These are phyloP conservation scores for Colletotrichum ledebouriae DNA, from an alignment of 2,329 filamentous ascomycete genomes.

Conservation along the genomic window DNA sequence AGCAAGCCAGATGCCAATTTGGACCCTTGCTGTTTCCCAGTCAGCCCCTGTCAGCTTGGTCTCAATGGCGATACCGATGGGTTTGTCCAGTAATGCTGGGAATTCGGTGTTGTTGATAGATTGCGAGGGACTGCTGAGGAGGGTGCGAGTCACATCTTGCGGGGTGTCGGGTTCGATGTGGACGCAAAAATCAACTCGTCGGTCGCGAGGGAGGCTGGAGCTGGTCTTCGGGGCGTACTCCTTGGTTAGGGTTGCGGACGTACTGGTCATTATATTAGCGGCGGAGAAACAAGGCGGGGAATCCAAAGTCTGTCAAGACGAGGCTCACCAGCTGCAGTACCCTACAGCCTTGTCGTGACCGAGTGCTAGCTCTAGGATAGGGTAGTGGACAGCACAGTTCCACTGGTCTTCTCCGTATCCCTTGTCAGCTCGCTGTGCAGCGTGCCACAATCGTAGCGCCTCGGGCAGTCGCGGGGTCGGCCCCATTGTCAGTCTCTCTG, in stretches of 20 bases:
- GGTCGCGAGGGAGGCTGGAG: not conserved
- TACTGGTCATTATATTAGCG: not conserved
- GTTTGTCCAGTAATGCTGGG: not conserved
- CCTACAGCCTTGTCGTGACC: not conserved
- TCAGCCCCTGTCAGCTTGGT: not conserved
- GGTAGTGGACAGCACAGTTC: not conserved
- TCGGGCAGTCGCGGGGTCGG: not conserved
- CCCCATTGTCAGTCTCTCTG: not conserved
- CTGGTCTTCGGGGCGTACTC: not conserved
- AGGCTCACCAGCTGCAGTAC: slow-evolving; percentile 3
- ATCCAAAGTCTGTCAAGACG: not conserved
- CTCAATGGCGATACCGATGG: slow-evolving; percentile 4
- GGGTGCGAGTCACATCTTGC: not conserved
- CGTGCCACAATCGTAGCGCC: not conserved
- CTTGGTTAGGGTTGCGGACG: not conserved
- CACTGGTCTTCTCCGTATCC: slow-evolving; percentile 9
- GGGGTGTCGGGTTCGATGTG: not conserved
- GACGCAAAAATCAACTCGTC: slow-evolving; percentile 5
- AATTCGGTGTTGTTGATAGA: slow-evolving; percentile 5
- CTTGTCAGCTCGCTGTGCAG: slow-evolving; percentile 1
- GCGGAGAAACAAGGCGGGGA: not conserved
- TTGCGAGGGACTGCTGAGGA: slow-evolving; percentile 5
- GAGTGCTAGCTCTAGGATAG: slow-evolving; percentile 1
- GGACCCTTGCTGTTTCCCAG: slow-evolving; percentile 1
- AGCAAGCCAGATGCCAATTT: slow-evolving; percentile 1